phyloP scores from a whole-genome alignment of 2,329 filamentous ascomycete species.

The Xylaria sp. region DNA sequence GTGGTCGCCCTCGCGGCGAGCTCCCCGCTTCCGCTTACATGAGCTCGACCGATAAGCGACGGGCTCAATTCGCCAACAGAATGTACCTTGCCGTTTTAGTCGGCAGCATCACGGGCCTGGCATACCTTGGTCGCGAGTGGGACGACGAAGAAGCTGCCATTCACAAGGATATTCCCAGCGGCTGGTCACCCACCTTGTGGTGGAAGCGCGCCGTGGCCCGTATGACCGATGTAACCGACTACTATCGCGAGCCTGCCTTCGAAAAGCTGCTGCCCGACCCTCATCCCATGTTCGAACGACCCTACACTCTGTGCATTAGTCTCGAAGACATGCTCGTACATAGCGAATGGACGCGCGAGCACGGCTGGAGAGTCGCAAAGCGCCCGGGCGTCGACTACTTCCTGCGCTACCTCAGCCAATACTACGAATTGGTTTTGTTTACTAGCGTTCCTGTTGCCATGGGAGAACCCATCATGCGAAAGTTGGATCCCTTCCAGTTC shows the following conservation, averaged over 20 bases:
- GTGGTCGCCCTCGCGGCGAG: constrained; percentile 54
- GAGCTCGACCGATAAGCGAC: constrained; percentile 81
- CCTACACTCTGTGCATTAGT: constrained; percentile 88
- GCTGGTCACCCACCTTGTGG: constrained; percentile 70
- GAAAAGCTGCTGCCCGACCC: constrained; percentile 83
- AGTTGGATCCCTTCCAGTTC: constrained; percentile 91
- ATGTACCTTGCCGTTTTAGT: constrained; percentile 60
- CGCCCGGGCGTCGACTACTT: constrained; percentile 96
- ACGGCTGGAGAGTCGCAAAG: constrained; percentile 94
- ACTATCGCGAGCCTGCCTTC: constrained; percentile 95
- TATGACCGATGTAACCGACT: constrained; percentile 68
- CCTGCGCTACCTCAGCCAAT: constrained; percentile 90
- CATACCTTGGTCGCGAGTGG: constrained; percentile 86
- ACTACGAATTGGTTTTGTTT: constrained; percentile 96
- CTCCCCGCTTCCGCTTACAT: constrained; percentile 77
- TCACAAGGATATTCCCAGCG: constrained; percentile 69
- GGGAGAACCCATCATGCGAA: constrained; percentile 82
- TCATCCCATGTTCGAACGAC: constrained; percentile 72
- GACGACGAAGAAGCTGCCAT: constrained; percentile 67
- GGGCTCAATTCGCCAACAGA: constrained; percentile 69
- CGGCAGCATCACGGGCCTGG: constrained; percentile 51
- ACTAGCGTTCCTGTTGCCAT: constrained; percentile 80
- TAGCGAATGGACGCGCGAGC: constrained; percentile 88
- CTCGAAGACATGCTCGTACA: constrained; percentile 92
- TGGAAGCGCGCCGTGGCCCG: constrained; percentile 76